A percentile compares a stretch with the other conserved stretches of the same genome.
These are phyloP conservation scores for Pythium pectinolyticum DNA, from an alignment of 352 stramenopile species.

Conservation along the genomic window DNA sequence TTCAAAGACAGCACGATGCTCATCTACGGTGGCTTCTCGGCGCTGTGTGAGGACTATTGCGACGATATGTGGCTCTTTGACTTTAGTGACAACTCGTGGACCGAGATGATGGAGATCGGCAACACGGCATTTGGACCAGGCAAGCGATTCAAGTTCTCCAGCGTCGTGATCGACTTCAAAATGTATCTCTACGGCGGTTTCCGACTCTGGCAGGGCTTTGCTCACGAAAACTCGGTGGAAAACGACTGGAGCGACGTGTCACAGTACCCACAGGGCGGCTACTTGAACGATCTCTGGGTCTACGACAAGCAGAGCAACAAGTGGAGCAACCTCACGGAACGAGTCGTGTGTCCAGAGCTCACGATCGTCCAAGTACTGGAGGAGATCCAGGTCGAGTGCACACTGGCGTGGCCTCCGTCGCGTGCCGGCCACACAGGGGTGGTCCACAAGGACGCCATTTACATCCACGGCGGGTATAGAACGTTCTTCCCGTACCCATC, in stretches of 20 bases:
- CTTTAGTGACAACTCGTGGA: constrained; percentile 89
- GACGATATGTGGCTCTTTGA: constrained; percentile 95
- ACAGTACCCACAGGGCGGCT: constrained; percentile 89
- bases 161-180: constrained; percentile 55
- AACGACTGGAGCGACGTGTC: constrained; percentile 80
- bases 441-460: constrained; percentile 71
- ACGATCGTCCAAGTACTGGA: constrained; percentile 59
- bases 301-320: constrained; percentile 61
- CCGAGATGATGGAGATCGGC: constrained; percentile 78
- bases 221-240: constrained; percentile 85
- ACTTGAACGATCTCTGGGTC: constrained; percentile 94
- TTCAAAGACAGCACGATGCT: constrained; percentile 91
- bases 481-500: constrained; percentile 95
- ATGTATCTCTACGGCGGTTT: constrained; percentile 92
- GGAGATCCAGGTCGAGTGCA: constrained; percentile 70
- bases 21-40: constrained; percentile 93
- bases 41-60: constrained; percentile 95
- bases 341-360: constrained; percentile 58
- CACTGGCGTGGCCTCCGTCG: constrained; percentile 83
- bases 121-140: constrained; percentile 60
- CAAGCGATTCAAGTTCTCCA: constrained; percentile 93
- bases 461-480: constrained; percentile 92
- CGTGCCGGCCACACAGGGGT: constrained; percentile 87
- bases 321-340: constrained; percentile 77
- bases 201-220: constrained; percentile 95